Conservation (phyloP, 179 eudicot species). For the Vitellaria paradoxa region DNA sequence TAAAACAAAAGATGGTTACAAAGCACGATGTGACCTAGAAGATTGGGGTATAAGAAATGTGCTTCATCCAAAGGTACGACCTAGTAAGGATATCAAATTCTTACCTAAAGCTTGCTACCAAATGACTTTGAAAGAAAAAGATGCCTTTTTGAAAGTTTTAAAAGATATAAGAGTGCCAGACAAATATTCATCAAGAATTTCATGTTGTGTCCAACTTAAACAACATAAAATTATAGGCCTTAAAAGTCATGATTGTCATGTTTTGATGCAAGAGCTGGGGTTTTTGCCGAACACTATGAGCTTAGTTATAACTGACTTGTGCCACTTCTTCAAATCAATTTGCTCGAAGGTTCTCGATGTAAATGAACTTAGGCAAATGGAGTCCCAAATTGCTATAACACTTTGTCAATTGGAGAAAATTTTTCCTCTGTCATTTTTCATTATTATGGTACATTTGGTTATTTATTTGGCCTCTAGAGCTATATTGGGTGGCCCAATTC, state of each 20-base stretch:
- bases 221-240: neutral
- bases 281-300: neutral
- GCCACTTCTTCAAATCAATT: neutral
- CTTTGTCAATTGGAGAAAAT: neutral
- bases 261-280: neutral
- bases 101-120: too few species aligned
- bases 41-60: too few species aligned
- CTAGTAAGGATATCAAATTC: too few species aligned
- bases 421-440: neutral
- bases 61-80: too few species aligned
- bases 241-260: neutral
- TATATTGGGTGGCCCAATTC: neutral
- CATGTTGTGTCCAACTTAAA: neutral
- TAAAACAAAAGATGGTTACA: too few species aligned
- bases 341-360: neutral
- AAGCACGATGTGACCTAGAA: too few species aligned
- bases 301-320: neutral
- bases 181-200: neutral
- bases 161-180: too few species aligned
- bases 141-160: too few species aligned
- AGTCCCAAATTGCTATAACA: neutral
- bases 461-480: neutral
- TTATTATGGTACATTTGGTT: neutral
- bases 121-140: too few species aligned
- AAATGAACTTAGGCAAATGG: neutral